Base-by-base conservation (phyloP, 2,329 filamentous ascomycete species). In the Niveomyces coronatus region DNA sequence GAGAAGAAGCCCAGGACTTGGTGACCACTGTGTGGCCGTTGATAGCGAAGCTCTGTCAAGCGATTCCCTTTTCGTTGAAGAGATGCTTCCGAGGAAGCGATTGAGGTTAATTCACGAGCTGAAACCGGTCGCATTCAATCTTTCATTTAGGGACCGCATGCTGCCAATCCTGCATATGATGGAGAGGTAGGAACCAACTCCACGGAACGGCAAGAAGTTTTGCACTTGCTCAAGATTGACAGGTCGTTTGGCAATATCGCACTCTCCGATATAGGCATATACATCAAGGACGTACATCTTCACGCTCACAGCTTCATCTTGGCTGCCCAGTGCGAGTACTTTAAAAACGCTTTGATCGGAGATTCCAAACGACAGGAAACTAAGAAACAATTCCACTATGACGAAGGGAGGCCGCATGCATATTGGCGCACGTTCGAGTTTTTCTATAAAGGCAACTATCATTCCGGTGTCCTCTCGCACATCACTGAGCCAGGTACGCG, bases 391-490 rank as follows among this genome's bases (percentile, higher is more conserved):
- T 38, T 38, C 10, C 16, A 16, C 7, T 32, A 27, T 17, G 16
- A 38, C 7, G n/a, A 13, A 7, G 13, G n/a, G 4, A 11, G n/a
- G 2, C 30, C 22, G 13, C 29, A 38, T 32, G 36, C 36, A 11
- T 32, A 26, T 30, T 38, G 36, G 36, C 36, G 36, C 11, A 38
- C 32, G 36, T 30, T 38, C 16, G 36, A 38, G 20, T 38, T 32
- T 17, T 7, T 38, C 15, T 38, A 32, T 15, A 38, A 32, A n/a
- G 36, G 29, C 3, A 15, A 6, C 5, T 38, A 38, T 23, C 19
- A 15, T 2, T 10, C 14, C 14, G n/a, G 19, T 3, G 20, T 29
- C 6, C 20, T 16, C 9, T 8, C 36, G 8, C 16, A 27, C 5
- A 27, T 32, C 11, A 6, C 4, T 6, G 16, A 32, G 10, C 13